Conservation (phyloP, 768 basidiomycete species). For the Termitomyces sp. region DNA sequence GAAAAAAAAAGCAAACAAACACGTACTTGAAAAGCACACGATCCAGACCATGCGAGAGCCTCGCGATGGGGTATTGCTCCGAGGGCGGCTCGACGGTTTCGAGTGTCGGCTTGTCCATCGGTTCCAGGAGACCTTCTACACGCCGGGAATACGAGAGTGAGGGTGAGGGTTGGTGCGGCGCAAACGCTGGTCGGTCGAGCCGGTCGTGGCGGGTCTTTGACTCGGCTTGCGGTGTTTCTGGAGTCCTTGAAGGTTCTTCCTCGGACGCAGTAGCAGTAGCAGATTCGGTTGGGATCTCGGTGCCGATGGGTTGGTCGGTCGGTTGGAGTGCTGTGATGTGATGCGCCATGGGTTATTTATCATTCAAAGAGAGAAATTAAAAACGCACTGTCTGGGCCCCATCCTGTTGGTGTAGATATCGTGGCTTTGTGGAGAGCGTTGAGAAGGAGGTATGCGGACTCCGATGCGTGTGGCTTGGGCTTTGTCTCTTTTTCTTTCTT, state of each 20-base stretch:
- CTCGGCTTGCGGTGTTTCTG: too few species aligned
- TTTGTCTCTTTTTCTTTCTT: neutral
- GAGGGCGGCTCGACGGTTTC: slow-evolving; percentile 37
- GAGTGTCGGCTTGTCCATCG: slow-evolving; percentile 10
- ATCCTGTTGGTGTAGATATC: neutral
- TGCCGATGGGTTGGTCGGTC: neutral
- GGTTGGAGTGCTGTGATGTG: neutral
- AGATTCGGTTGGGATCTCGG: neutral
- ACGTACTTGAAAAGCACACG: slow-evolving; percentile 51
- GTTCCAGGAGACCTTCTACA: slow-evolving; percentile 30
- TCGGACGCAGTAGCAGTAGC: too few species aligned
- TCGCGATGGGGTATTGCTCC: slow-evolving; percentile 52
- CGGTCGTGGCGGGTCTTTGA: neutral
- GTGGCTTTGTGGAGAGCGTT: neutral
- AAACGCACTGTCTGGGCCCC: slow-evolving; percentile 21
- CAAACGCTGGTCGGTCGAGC: neutral
- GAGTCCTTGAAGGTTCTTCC: too few species aligned
- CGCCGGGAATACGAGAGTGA: slow-evolving; percentile 22
- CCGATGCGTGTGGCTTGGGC: neutral
- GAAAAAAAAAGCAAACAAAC: neutral
- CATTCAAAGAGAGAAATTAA: neutral
- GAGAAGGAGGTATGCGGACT: neutral
- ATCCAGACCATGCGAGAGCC: slow-evolving; percentile 60
- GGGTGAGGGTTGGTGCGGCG: neutral
- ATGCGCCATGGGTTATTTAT: neutral